Conservation (phyloP, 2,329 filamentous ascomycete genomes). For the Hortaea werneckii region DNA sequence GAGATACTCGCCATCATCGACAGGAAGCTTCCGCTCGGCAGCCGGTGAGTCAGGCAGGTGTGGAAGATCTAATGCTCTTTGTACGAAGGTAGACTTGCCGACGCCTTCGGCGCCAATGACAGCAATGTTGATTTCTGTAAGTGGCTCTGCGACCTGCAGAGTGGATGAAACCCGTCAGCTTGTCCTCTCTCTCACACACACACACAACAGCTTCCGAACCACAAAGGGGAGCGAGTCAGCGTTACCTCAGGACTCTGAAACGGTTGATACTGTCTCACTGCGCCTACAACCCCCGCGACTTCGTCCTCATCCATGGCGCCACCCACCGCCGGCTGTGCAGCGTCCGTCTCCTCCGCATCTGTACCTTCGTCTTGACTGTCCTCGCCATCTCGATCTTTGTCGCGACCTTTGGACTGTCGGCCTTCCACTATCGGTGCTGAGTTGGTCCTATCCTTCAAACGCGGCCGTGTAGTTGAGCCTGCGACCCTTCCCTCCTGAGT, state of each 20-base stretch:
- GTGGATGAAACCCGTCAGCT: slow-evolving; percentile 2
- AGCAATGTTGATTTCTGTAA: slow-evolving; percentile 49
- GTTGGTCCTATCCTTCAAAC: slow-evolving; percentile 15
- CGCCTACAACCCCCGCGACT: slow-evolving; percentile 20
- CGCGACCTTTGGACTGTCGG: slow-evolving; percentile 6
- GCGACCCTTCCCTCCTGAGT: slow-evolving; percentile 1
- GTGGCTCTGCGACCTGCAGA: slow-evolving; percentile 18
- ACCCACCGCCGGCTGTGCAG: neutral
- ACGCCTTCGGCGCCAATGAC: slow-evolving; percentile 45
- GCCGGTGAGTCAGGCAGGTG: slow-evolving; percentile 31
- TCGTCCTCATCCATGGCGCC: slow-evolving; percentile 22
- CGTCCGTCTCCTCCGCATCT: neutral
- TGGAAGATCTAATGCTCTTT: slow-evolving; percentile 45
- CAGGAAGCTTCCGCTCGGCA: slow-evolving; percentile 43
- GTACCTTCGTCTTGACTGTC: too few relatives aligned
- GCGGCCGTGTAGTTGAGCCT: slow-evolving; percentile 11
- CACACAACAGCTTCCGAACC: too few relatives aligned
- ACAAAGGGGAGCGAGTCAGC: neutral
- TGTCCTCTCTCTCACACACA: neutral
- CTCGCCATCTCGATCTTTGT: too few relatives aligned
- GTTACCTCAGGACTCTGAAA: slow-evolving; percentile 22
- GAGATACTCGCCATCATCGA: slow-evolving; percentile 45
- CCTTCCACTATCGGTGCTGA: slow-evolving; percentile 15
- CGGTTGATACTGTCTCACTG: slow-evolving; percentile 16
- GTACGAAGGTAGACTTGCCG: slow-evolving; percentile 52